Conservation (phyloP, 2,329 filamentous ascomycete genomes). For the Claviceps capensis region DNA sequence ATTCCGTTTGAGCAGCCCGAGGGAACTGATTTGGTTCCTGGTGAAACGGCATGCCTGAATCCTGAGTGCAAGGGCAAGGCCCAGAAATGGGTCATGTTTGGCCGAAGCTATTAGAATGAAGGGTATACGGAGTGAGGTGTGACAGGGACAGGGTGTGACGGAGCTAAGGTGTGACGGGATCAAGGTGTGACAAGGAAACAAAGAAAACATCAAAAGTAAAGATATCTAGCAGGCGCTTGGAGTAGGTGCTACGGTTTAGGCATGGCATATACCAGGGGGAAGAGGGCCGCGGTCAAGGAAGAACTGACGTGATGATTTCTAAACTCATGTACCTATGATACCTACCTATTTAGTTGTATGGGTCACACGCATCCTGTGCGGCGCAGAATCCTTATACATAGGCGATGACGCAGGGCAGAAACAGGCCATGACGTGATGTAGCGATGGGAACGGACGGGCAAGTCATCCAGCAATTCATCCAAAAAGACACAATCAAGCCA, state of each 20-base stretch:
- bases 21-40: constrained; percentile 48
- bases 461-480: no score
- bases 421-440: no score
- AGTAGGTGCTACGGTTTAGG: constrained; percentile 1
- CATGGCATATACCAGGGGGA: background rate
- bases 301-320: background rate
- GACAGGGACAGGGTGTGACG: no score
- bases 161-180: no score
- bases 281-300: background rate
- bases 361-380: no score
- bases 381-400: no score
- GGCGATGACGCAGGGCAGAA: no score
- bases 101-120: constrained; percentile 46
- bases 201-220: background rate
- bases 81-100: constrained; percentile 87
- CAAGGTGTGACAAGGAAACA: background rate
- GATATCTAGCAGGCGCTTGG: constrained; percentile 2
- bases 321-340: no score
- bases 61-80: constrained; percentile 68
- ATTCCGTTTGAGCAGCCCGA: constrained; percentile 74
- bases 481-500: no score
- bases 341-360: no score
- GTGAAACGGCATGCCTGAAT: constrained; percentile 83
- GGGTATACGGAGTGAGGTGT: no score
- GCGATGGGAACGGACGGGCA: no score